Conservation (phyloP, 73 alveolate species). For the Loxodes magnus region DNA sequence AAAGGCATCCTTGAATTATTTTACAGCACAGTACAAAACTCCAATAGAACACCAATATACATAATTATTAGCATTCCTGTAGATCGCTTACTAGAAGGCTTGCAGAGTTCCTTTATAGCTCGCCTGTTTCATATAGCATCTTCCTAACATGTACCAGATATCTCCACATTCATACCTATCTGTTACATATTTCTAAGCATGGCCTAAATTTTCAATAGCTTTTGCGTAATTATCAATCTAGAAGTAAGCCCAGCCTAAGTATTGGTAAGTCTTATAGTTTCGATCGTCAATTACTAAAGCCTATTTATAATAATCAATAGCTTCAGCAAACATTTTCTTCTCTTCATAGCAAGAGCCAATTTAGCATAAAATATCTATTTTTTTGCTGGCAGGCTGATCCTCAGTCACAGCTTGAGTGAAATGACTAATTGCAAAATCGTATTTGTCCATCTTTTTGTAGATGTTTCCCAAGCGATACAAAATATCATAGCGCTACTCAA, state of each 20-base stretch:
- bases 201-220: conserved; percentile 25
- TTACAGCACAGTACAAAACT: conserved; percentile 19
- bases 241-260: conserved; percentile 30
- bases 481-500: conserved; percentile 41
- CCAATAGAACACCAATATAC: conserved; percentile 41
- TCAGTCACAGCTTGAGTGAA: conserved; percentile 39
- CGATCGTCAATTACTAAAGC: conserved; percentile 30
- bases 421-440: conserved; percentile 30
- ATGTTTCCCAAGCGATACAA: conserved; percentile 29
- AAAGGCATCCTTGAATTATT: conserved; percentile 31
- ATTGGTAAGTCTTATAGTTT: conserved; percentile 26
- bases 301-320: conserved; percentile 27
- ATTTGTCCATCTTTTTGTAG: conserved; percentile 28
- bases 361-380: conserved; percentile 32
- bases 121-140: conserved; percentile 31
- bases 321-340: conserved; percentile 22
- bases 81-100: conserved; percentile 26
- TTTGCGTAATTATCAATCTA: conserved; percentile 12
- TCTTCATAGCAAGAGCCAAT: conserved; percentile 43
- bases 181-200: conserved; percentile 23
- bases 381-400: conserved; percentile 28
- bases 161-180: conserved; percentile 26
- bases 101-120: conserved; percentile 16
- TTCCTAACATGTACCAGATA: conserved; percentile 29
- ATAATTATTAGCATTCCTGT: conserved; percentile 28